Conservation (phyloP, 169 alveolate genomes). For the Plasmodium inui region DNA sequence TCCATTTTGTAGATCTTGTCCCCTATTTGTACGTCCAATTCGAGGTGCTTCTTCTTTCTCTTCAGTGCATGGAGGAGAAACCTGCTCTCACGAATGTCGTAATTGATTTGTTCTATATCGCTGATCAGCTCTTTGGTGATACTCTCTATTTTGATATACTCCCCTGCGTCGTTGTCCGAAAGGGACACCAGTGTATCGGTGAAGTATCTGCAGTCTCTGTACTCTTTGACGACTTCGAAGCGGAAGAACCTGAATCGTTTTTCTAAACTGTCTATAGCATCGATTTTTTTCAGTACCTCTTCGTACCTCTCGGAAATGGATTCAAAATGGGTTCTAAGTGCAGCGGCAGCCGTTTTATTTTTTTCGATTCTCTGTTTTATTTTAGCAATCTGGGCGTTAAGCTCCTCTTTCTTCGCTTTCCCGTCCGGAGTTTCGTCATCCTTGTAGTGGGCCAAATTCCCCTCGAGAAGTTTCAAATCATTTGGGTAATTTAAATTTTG, state of each 20-base stretch:
- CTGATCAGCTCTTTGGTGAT: background rate
- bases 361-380: slow-evolving; percentile 1
- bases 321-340: background rate
- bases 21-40: slow-evolving; percentile 7
- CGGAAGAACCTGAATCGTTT: slow-evolving; percentile 11
- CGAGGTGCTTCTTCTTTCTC: background rate
- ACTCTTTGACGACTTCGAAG: background rate
- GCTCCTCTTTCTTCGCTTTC: background rate
- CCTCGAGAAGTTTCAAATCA: background rate
- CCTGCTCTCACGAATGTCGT: background rate
- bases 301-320: background rate
- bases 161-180: background rate
- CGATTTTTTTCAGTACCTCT: background rate
- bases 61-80: background rate
- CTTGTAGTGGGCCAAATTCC: background rate
- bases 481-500: background rate
- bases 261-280: background rate
- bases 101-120: background rate
- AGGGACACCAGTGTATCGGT: slow-evolving; percentile 7
- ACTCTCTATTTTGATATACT: background rate
- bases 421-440: background rate
- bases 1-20: background rate
- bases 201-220: background rate
- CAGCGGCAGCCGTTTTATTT: background rate
- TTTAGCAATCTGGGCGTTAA: background rate